Evolutionary conservation across 2,329 filamentous ascomycete species (phyloP).

Genomic region (Neopestalotiopsis rosae): DNA sequence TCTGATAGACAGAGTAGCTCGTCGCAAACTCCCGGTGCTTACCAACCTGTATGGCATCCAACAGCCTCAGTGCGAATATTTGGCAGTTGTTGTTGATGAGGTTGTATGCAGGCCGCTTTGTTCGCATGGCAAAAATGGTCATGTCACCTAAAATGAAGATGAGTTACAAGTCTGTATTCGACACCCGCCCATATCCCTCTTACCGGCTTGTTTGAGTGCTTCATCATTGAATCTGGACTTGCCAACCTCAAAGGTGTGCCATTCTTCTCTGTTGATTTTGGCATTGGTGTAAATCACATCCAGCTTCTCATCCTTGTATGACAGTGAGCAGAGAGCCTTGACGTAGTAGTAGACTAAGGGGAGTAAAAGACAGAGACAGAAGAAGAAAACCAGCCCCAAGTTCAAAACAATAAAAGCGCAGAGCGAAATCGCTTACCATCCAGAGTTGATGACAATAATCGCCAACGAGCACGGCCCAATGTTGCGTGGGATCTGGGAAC

Average conservation of each 20-base stretch:
- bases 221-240: constrained; percentile 61
- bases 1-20: constrained; percentile 57
- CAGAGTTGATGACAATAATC: constrained; percentile 63
- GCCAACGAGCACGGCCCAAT: constrained; percentile 64
- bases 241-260: constrained; percentile 57
- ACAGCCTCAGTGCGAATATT: constrained; percentile 57
- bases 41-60: constrained; percentile 60
- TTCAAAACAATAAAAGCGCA: too few relatives aligned
- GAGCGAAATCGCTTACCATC: constrained; percentile 48
- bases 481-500: constrained; percentile 64
- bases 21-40: constrained; percentile 57
- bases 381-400: too few relatives aligned
- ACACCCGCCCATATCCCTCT: constrained; percentile 22
- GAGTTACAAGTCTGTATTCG: background rate
- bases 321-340: background rate
- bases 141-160: constrained; percentile 47
- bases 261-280: constrained; percentile 48
- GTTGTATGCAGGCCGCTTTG: constrained; percentile 56
- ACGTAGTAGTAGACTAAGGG: too few relatives aligned
- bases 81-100: constrained; percentile 67
- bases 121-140: constrained; percentile 57
- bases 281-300: constrained; percentile 63
- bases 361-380: too few relatives aligned
- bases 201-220: constrained; percentile 53
- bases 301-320: constrained; percentile 55